Percentiles rank a stretch among this genome's conserved stretches.
phyloP scores from a whole-genome alignment of 1,139 yeast species.

The Chernovozyma sophiae-reginae region DNA sequence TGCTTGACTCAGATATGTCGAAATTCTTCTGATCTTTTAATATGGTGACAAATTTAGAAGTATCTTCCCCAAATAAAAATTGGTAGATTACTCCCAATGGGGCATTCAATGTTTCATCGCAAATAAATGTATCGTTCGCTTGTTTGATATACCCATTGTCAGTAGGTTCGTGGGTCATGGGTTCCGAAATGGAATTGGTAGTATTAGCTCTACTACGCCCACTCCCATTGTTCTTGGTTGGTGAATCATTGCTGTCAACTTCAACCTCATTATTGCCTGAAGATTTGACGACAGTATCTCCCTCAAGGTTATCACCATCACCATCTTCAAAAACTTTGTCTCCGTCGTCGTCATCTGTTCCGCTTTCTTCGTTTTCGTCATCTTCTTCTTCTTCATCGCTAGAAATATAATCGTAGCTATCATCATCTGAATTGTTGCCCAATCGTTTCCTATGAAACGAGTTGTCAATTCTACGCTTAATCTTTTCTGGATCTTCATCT shows the following conservation, averaged over 20 bases:
- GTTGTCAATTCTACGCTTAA: slow-evolving; percentile 4
- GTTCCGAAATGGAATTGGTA: slow-evolving; percentile 29
- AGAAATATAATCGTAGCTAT: slow-evolving; percentile 7
- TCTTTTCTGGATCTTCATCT: slow-evolving; percentile 18
- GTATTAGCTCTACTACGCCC: slow-evolving; percentile 8
- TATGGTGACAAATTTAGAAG: slow-evolving; percentile 50
- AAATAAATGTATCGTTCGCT: slow-evolving; percentile 57
- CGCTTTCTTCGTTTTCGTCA: slow-evolving; percentile 2
- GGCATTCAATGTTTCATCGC: slow-evolving; percentile 59
- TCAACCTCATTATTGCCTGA: not conserved
- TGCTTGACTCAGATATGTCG: slow-evolving; percentile 51
- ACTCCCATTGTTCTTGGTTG: not conserved
- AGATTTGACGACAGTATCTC: slow-evolving; percentile 2
- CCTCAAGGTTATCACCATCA: slow-evolving; percentile 2
- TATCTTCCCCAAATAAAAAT: slow-evolving; percentile 72
- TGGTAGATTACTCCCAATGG: slow-evolving; percentile 78
- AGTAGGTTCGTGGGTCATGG: slow-evolving; percentile 36
- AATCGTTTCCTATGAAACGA: not conserved
- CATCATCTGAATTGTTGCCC: slow-evolving; percentile 9
- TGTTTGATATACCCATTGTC: slow-evolving; percentile 44
- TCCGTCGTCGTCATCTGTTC: not conserved
- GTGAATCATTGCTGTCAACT: not conserved
- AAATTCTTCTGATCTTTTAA: slow-evolving; percentile 67
- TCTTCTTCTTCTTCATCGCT: slow-evolving; percentile 8
- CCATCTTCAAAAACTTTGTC: not conserved